Base-by-base conservation (phyloP, 306 rosid species). In the Hippophae tibetana region DNA sequence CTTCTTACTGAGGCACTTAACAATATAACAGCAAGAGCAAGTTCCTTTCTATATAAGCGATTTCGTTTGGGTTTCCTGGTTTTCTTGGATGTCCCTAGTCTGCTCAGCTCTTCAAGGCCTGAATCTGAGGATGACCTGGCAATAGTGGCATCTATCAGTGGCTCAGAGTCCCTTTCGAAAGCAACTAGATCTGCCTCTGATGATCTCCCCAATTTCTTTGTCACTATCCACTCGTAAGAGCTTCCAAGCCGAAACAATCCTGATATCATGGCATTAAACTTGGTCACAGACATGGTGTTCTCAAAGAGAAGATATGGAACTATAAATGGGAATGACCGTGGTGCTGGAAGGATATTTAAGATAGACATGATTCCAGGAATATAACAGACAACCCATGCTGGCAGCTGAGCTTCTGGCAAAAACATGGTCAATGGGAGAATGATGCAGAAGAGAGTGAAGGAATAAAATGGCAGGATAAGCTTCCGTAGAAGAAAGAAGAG, bases 381-480 rank as follows among this genome's bases (percentile, higher is more conserved):
- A 71, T 92, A 92, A 67, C 96, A 88, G 57, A 92, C 99, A 49
- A 92, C 99, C 96, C 95, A 85, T 27, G 90, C 82, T 6, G 99
- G 99, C 52, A 88, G 87, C 69, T 85, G 88, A 69, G 99, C 96
- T 82, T 92, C 99, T 13, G 99, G 99, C 62, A 92, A 88, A 73
- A 92, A 92, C 99, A 92, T 92, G 77, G 95, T 88, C 72, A 92
- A 51, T 8, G 99, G 99, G 68, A 92, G 99, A 80, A 92, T 92
- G 82, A 92, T 83, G 82, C 99, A 92, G 66, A 92, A 92, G 68
- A 92, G 84, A 61, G 96, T 92, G 80, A 92, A 92, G 3, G 99
- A 92, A 80, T 92, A 92, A 68, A 92, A 92, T 54, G 99, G 96
- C 65, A 92, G 94, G 70, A 92, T 74, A 55, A 92, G 95, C 83